Base-by-base conservation (phyloP, 2,329 filamentous ascomycete genomes). In the Paecilomyces sp. region DNA sequence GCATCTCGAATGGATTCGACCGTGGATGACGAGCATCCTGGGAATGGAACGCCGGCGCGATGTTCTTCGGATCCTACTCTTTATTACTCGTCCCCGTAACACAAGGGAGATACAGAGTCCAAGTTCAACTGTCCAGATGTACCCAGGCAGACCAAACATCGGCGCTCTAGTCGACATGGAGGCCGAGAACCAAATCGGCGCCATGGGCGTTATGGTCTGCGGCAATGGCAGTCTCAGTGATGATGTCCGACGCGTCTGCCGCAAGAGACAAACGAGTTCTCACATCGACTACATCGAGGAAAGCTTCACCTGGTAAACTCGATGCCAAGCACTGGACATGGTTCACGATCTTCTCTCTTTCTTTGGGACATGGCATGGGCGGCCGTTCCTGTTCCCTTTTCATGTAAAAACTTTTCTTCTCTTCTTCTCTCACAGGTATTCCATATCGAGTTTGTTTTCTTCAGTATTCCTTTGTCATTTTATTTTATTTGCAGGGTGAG, bases 1-100 rank as follows among this genome's bases (percentile, higher is more conserved):
- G 69, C 88, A 93, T 59, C 83, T 97, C 7, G 91, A 96, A 74
- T 97, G 94, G 93, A 90, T 96, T 61, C 86, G 91, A 7, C 90
- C 91, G 4, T 97, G 90, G 88, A 88, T 88, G 85, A 88, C 84
- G 15, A 80, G 80, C 65, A 88, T 97, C 58, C 81, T 97, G 33
- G 83, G 83, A 59, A 88, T 97, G 82, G 89, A 91, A 12, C 84
- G 87, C 66, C 88, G 92, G 58, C 86, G 90, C 60, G 91, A 96
- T 56, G 82, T 96, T 31, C 83, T 99, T 53, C 88, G 87, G 66
- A 90, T 97, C 68, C 86, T 93, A 67, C 84, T 97, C 55, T 97
- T 96, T 76, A 87, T 97, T 66, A 97, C 94, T 4, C 83, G 91
- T 58, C 93, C 93, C 0, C 88, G 90, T 67, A 90, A 88, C 71